phyloP scores from a whole-genome alignment of 2,329 filamentous ascomycete species.

The Phaeomoniella chlamydospora region DNA sequence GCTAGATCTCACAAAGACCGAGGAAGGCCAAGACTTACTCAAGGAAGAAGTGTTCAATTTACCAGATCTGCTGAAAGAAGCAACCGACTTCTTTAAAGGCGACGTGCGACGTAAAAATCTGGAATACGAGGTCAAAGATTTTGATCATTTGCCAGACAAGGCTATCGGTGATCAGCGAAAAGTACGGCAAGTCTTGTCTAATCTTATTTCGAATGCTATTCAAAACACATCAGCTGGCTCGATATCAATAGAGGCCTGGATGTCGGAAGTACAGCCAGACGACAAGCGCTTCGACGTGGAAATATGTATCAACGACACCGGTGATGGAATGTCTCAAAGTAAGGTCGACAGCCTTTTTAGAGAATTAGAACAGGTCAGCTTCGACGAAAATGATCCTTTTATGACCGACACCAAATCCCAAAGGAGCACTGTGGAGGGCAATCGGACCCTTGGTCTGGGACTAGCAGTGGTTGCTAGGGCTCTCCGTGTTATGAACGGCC shows the following conservation, averaged over 20 bases:
- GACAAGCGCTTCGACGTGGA: slow-evolving; percentile 52
- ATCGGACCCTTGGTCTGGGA: slow-evolving; percentile 57
- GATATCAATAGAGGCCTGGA: slow-evolving; percentile 57
- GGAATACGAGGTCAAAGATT: slow-evolving; percentile 50
- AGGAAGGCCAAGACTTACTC: slow-evolving; percentile 64
- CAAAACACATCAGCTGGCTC: slow-evolving; percentile 57
- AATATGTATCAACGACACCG: slow-evolving; percentile 62
- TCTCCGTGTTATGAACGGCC: slow-evolving; percentile 80
- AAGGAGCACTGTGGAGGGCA: slow-evolving; percentile 15
- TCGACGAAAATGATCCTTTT: slow-evolving; percentile 29
- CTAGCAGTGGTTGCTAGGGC: slow-evolving; percentile 80
- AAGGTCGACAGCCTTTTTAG: slow-evolving; percentile 46
- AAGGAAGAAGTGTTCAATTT: slow-evolving; percentile 73
- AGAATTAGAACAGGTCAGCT: slow-evolving; percentile 52
- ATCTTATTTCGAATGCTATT: slow-evolving; percentile 73
- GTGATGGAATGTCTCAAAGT: slow-evolving; percentile 44
- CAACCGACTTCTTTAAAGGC: slow-evolving; percentile 56
- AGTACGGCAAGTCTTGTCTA: slow-evolving; percentile 70
- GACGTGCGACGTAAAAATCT: slow-evolving; percentile 68
- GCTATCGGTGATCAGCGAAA: slow-evolving; percentile 69
- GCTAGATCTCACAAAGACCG: slow-evolving; percentile 74
- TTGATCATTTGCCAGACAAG: slow-evolving; percentile 52
- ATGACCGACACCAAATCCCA: slow-evolving; percentile 19
- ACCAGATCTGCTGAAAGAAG: slow-evolving; percentile 55
- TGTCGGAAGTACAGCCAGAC: slow-evolving; percentile 26